Base-by-base conservation (phyloP, 495 filamentous ascomycete species). In the Aspergillus diversus region DNA sequence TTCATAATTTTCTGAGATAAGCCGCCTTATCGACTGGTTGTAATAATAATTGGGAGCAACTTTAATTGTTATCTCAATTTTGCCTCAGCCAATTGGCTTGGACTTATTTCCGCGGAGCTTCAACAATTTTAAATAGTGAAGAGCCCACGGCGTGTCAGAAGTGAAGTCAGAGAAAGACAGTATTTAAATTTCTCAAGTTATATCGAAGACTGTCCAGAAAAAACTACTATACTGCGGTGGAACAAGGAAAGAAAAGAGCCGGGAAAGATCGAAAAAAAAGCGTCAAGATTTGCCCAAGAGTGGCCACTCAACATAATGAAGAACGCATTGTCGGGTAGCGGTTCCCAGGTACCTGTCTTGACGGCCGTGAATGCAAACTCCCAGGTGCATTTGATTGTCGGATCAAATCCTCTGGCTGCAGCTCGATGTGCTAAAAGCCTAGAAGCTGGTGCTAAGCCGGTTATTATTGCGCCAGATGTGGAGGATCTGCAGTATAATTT, bases 301-400 rank as follows among this genome's bases (percentile, higher is more conserved):
- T 71, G 65, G 61, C 64, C 60, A 50, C 56, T 68, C 43, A 56
- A 60, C 65, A 75, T 32, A 4, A 80, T 80, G 75, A 77, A 71
- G 50, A 72, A 77, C 56, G 71, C 71, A 34, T 69, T 65, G 48
- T 68, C 66, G n/a, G 66, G 59, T 31, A 60, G 64, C 15, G 63
- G 62, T 27, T 52, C 56, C 35, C 59, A 66, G 34, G 68, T 63
- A 35, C 76, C 91, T 12, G 80, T 99, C 32, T 84, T 99, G 54
- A 89, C 92, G 39, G 89, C 93, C 8, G 81, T 88, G 61, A 87
- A 97, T 69, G 89, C 83, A 50, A 83, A 86, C 1, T 84, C 82
- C 3, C 92, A 97, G 66, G 77, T 93, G 54, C 95, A 98, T 74
- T 79, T 99, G 43, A 88, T 99, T 51, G 70, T 97, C 54, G 95